Evolutionary conservation across 257 asterid species (phyloP).

Genomic region (Striga asiatica): DNA sequence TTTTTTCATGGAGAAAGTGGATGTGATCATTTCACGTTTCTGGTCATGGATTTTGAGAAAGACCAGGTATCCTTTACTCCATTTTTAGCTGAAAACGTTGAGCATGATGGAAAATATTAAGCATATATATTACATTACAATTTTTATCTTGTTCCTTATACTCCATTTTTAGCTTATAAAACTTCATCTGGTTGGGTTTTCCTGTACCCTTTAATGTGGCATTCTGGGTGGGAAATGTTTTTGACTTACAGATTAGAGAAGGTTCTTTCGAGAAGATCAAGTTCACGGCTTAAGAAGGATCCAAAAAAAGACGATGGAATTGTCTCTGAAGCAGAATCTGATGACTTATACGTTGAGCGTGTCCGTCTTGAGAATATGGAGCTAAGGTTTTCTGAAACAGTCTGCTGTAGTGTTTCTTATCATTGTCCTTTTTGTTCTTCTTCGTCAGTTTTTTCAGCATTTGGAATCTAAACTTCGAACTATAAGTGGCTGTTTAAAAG

Average conservation of each 20-base stretch:
- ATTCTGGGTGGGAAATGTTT: conserved; percentile 9
- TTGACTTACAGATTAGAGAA: conserved; percentile 47
- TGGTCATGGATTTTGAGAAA: conserved; percentile 79
- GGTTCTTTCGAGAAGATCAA: conserved; percentile 51
- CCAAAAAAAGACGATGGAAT: conserved; percentile 42
- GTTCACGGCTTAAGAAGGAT: conserved; percentile 25
- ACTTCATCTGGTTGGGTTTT: no score
- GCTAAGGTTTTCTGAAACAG: conserved; percentile 43
- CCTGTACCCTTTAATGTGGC: neutral
- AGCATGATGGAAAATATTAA: conserved; percentile 6
- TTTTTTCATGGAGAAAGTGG: conserved; percentile 94
- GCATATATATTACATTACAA: neutral
- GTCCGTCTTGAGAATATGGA: conserved; percentile 85
- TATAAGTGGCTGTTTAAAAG: no score
- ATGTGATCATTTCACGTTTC: conserved; percentile 55
- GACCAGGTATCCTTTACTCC: conserved; percentile 46
- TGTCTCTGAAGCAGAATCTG: conserved; percentile 32
- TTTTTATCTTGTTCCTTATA: conserved; percentile 9
- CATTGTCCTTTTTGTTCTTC: neutral
- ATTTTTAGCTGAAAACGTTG: neutral
- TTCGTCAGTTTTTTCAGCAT: no score
- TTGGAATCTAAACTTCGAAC: no score
- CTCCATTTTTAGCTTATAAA: conserved; percentile 3
- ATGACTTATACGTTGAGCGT: conserved; percentile 52
- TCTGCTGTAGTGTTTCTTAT: conserved; percentile 10